phyloP scores from a whole-genome alignment of 352 stramenopile genomes.

The Globisporangium spinosum region DNA sequence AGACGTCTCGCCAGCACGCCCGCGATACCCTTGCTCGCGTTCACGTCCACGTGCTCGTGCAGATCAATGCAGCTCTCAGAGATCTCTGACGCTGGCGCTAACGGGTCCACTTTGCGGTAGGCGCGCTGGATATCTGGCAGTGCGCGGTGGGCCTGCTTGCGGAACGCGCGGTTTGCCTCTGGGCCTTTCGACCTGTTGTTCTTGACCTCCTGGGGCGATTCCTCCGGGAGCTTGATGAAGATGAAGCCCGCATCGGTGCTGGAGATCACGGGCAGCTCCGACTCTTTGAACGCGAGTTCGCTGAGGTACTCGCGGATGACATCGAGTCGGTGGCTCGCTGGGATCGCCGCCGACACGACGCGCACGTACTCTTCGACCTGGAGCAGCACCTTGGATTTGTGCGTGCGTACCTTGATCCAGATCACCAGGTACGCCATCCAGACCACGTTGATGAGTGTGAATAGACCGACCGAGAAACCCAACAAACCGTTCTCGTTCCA shows the following conservation, averaged over 20 bases:
- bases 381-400: constrained; percentile 16
- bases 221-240: constrained; percentile 28
- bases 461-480: constrained; percentile 17
- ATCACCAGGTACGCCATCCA: constrained; percentile 19
- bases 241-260: constrained; percentile 30
- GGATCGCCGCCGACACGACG: constrained; percentile 18
- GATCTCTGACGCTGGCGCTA: not conserved
- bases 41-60: constrained; percentile 9
- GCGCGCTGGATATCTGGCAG: constrained; percentile 9
- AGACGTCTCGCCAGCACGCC: constrained; percentile 3
- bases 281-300: constrained; percentile 11
- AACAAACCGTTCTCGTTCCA: constrained; percentile 18
- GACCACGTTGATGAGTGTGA: constrained; percentile 28
- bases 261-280: constrained; percentile 23
- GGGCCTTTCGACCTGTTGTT: not conserved
- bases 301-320: constrained; percentile 22
- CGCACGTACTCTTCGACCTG: constrained; percentile 24
- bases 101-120: constrained; percentile 15
- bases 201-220: constrained; percentile 17
- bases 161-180: not conserved
- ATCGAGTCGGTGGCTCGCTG: constrained; percentile 5
- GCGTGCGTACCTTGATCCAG: constrained; percentile 19
- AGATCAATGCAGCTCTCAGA: constrained; percentile 7
- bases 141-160: constrained; percentile 6
- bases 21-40: constrained; percentile 6